These are phyloP conservation scores for Xylaria palmicola DNA, from an alignment of 495 filamentous ascomycete genomes.

Conservation along the genomic window DNA sequence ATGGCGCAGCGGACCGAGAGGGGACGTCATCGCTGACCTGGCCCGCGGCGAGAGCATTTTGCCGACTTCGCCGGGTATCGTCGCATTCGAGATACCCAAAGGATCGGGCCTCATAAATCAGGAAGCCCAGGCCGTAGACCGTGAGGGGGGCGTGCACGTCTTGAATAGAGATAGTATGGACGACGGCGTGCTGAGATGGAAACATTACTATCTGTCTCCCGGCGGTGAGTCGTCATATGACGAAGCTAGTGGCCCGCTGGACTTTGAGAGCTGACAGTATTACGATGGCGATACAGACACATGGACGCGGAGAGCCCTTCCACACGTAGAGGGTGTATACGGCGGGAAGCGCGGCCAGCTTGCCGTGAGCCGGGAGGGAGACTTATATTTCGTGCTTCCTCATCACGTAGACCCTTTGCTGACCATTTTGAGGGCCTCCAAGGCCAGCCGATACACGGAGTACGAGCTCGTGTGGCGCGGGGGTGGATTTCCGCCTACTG, in stretches of 20 bases:
- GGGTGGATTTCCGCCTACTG: conserved; percentile 30
- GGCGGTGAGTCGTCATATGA: conserved; percentile 24
- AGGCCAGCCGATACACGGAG: conserved; percentile 21
- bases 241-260: background rate
- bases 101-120: conserved; percentile 46
- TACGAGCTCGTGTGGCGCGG: conserved; percentile 37
- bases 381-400: conserved; percentile 39
- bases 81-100: conserved; percentile 42
- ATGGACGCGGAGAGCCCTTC: conserved; percentile 32
- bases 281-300: conserved; percentile 16
- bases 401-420: conserved; percentile 24
- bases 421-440: conserved; percentile 33
- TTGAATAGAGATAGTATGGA: conserved; percentile 39
- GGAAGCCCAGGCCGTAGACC: conserved; percentile 48
- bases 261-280: background rate
- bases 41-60: conserved; percentile 32
- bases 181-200: conserved; percentile 38
- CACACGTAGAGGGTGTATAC: conserved; percentile 24
- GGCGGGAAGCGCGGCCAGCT: conserved; percentile 37
- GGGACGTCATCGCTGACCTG: conserved; percentile 33
- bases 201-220: conserved; percentile 45
- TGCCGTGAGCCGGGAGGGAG: conserved; percentile 33
- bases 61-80: conserved; percentile 35
- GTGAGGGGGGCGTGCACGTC: conserved; percentile 46
- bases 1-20: conserved; percentile 38